Evolutionary conservation across 768 basidiomycete genomes (phyloP), one percentile per base, ranked within the genome.

Genomic region (Symmetrospora coprosmae): DNA sequence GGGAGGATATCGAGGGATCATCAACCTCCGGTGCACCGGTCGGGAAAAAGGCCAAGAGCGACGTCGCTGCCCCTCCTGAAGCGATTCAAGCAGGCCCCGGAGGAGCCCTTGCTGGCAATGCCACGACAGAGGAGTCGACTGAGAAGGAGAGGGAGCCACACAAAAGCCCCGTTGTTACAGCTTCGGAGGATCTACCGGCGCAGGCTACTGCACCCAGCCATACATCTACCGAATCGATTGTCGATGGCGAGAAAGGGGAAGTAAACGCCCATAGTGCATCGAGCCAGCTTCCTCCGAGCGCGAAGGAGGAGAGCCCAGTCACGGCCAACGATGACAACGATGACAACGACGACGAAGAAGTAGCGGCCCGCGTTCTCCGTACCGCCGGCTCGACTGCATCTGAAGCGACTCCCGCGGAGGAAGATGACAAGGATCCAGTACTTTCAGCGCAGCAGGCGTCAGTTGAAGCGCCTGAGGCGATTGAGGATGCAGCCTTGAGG

Each of bases 91-190:
- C 7, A 30, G 30, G 8, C 28, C 25, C 37, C 37, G 28, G 43
- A 45, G 21, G 40, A 37, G 61, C 19, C 30, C 19, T 30, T 38
- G 21, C 9, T 46, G 11, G 9, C 13, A 23, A 11, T 35, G 51
- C 33, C 47, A 43, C 30, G 16, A 50, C 46, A 13, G 47, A 38
- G n/a, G 25, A 21, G 14, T 48, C 38, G 31, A 34, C 64, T 33
- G 64, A 67, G 50, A 65, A 64, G 50, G 56, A 61, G 8, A 51
- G 59, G 38, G 46, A 25, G 6, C 13, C 11, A 25, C 27, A 9
- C 33, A 23, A 13, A 4, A 47, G 3, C 13, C 4, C 4, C 5
- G 45, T 17, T 28, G 4, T 31, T 9, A 47, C 7, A 14, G 9
- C 21, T 4, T 25, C 27, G 27, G 4, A 47, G 8, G 19, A 3